Conservation (phyloP, 805 yeast species). For the Deakozyma indianensis region DNA sequence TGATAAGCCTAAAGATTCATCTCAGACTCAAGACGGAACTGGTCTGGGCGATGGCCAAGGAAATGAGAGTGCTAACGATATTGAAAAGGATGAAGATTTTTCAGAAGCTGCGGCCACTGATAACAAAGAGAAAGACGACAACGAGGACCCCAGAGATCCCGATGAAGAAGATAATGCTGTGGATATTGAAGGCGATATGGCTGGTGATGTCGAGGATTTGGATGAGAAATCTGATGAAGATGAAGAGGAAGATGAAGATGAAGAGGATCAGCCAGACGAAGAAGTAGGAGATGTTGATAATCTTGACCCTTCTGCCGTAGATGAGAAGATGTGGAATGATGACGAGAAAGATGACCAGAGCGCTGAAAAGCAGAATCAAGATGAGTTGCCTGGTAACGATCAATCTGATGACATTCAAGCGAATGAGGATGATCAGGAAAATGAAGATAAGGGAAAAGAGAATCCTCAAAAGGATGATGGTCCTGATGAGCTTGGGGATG, state of each 20-base stretch:
- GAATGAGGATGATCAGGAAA: conserved; percentile 24
- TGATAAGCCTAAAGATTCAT: conserved; percentile 44
- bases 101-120: conserved; percentile 57
- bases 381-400: conserved; percentile 28
- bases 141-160: conserved; percentile 31
- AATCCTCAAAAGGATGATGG: conserved; percentile 13
- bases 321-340: conserved; percentile 97
- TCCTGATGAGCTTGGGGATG: conserved; percentile 19
- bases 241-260: conserved; percentile 36
- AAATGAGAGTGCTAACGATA: conserved; percentile 57
- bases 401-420: conserved; percentile 30
- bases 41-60: conserved; percentile 92
- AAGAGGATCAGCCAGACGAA: conserved; percentile 57
- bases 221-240: conserved; percentile 45
- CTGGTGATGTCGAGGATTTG: conserved; percentile 75
- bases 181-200: conserved; percentile 94
- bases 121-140: conserved; percentile 54
- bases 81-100: conserved; percentile 83
- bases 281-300: conserved; percentile 83
- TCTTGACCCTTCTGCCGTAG: conserved; percentile 85
- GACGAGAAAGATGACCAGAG: conserved; percentile 54
- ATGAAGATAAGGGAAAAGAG: conserved; percentile 11
- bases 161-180: conserved; percentile 81
- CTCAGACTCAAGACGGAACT: conserved; percentile 68
- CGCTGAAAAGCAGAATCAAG: conserved; percentile 71